Base-by-base conservation (phyloP, 2,329 filamentous ascomycete species). In the Dactylellina cionopaga region DNA sequence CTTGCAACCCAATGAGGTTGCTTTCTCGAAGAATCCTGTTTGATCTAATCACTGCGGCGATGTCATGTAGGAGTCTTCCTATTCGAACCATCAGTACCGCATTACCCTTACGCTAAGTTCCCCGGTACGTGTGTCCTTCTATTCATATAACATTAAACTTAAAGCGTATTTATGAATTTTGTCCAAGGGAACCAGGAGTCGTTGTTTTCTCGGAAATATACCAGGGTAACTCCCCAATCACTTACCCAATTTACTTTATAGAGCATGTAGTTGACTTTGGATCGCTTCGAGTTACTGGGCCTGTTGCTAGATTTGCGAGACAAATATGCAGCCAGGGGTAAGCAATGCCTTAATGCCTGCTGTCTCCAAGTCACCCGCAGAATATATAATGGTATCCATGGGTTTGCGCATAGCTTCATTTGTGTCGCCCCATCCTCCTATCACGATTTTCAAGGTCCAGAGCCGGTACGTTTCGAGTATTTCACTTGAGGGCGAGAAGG, bases 121-220 rank as follows among this genome's bases (percentile, higher is more conserved):
- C 56, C 65, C 25, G 69, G 77, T 66, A 43, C 10, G 31, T 11
- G 39, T 47, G 11, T 9, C 17, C 15, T 24, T 39, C 46, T 24
- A n/a, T 22, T 33, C 5, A 33, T 33, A 11, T 33, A 33, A 11
- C 5, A 6, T 33, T 10, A 17, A 49, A 13, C 19, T 59, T n/a
- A 69, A 87, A 87, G 27, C 84, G 84, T 52, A 96, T 96, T 78
- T 92, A 92, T 0, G 92, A 91, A 17, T 25, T 25, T 6, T 41
- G 11, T 19, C 5, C 13, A 44, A 22, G 11, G 15, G 24, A 5
- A 5, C 5, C 25, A 71, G 66, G 66, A 9, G 91, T 97, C 3
- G 90, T 91, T 11, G 84, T 97, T 64, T 97, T 96, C 80, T 93
- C 90, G 77, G 93, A 97, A 82, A 97, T 97, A 78, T 97, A 97